A percentile compares a stretch with the other conserved stretches of the same genome.
Conservation (phyloP, 805 yeast species). For the Kuraishia floccosa region DNA sequence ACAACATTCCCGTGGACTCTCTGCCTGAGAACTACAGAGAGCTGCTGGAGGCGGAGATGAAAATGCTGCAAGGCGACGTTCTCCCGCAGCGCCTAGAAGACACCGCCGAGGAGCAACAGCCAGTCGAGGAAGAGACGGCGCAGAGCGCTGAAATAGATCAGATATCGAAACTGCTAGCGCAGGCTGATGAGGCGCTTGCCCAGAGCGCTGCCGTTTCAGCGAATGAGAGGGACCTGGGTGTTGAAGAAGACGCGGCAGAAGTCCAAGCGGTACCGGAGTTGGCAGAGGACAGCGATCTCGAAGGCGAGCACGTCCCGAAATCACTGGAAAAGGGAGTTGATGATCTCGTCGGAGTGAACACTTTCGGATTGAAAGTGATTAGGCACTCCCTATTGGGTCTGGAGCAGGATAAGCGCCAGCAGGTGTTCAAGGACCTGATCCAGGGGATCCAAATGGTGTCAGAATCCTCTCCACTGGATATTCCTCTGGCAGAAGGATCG, state of each 20-base stretch:
- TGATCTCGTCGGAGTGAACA: slow-evolving; percentile 52
- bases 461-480: slow-evolving; percentile 9
- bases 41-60: not conserved
- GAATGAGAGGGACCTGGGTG: no score
- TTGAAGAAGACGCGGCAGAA: not conserved
- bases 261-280: no score
- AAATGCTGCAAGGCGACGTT: not conserved
- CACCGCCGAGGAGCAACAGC: slow-evolving; percentile 5
- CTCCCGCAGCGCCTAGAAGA: slow-evolving; percentile 4
- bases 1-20: not conserved
- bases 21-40: not conserved
- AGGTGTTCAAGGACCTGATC: not conserved
- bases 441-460: slow-evolving; percentile 11
- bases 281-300: not conserved
- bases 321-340: slow-evolving; percentile 44
- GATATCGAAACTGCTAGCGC: no score
- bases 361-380: slow-evolving; percentile 69
- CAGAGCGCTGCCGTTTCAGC: no score
- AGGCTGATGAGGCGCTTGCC: no score
- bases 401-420: not conserved
- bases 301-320: slow-evolving; percentile 13
- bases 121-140: not conserved
- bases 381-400: slow-evolving; percentile 61
- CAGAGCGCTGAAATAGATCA: no score
- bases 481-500: slow-evolving; percentile 10